Evolutionary conservation across 2,329 filamentous ascomycete genomes (phyloP).

Genomic region (Pyricularia grisea): DNA sequence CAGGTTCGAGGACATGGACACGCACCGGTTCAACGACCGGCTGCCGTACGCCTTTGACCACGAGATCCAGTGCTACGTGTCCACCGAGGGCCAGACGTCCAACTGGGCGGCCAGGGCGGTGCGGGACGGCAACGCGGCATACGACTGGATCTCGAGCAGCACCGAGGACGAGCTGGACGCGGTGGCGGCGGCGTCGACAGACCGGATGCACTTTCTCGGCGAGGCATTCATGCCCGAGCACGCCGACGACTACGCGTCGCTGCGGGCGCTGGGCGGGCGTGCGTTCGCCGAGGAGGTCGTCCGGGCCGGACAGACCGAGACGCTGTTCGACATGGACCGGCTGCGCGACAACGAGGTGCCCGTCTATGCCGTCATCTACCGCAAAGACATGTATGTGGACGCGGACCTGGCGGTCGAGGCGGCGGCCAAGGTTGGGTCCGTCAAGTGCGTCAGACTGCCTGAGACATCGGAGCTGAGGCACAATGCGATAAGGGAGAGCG

Average conservation of each 20-base stretch:
- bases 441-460: not conserved
- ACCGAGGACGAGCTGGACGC: not conserved
- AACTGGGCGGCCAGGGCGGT: slow-evolving; percentile 10
- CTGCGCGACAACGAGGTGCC: slow-evolving; percentile 10
- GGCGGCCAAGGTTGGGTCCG: not conserved
- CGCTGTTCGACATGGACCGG: slow-evolving; percentile 6
- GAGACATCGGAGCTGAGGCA: not conserved
- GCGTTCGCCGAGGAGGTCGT: slow-evolving; percentile 7
- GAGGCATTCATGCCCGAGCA: slow-evolving; percentile 16
- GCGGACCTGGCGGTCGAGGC: slow-evolving; percentile 2
- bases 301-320: slow-evolving; percentile 5
- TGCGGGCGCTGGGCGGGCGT: slow-evolving; percentile 6
- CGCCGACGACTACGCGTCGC: slow-evolving; percentile 10
- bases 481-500: slow-evolving; percentile 4
- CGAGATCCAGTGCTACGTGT: slow-evolving; percentile 12
- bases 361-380: slow-evolving; percentile 8
- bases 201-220: slow-evolving; percentile 12
- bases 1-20: slow-evolving; percentile 6
- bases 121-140: not conserved
- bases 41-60: slow-evolving; percentile 14
- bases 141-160: not conserved
- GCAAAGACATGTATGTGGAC: slow-evolving; percentile 10
- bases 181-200: not conserved
- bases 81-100: not conserved
- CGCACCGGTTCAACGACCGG: slow-evolving; percentile 12